Base-by-base conservation (phyloP, 306 rosid species). In the Arachis stenosperma region DNA sequence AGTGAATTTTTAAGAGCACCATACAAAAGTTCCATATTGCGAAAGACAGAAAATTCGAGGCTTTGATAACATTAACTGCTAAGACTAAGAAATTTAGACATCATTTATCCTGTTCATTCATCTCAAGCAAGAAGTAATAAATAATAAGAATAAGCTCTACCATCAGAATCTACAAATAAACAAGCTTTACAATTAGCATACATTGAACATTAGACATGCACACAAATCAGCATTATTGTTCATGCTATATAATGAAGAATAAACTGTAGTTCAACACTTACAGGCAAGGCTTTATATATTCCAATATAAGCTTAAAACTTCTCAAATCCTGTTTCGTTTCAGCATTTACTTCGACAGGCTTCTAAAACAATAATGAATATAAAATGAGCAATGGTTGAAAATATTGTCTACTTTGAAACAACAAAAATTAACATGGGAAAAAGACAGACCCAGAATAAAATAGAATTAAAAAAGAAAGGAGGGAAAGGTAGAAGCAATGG, bases 231-330 rank as follows among this genome's bases (percentile, higher is more conserved):
- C 46, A 60, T 27, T 9, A 4, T 40, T 39, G 40, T 13, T 42
- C 71, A 67, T 67, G 75, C 41, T 65, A 71, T 53, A 36, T 17
- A 17, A 17, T 17, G 17, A 17, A 17, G 17, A 17, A 17, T 17
- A 17, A 17, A 17, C 17, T 17, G 17, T 17, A 17, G 17, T 30
- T 33, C 42, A 70, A 53, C 69, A 82, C 97, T 72, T 87, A 94
- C 97, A 57, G 98, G 97, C 81, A 91, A 75, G 81, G 98, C 98
- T 94, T 94, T 75, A 94, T 85, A 82, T 89, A 94, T 65, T 94
- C 98, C 80, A 94, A 65, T 71, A 89, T 88, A 75, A 94, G 96
- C 85, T 86, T 78, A 84, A 94, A 94, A 88, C 96, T 91, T 84
- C 98, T 89, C 74, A 83, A 80, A 78, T 94, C 98, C 87, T 94